A percentile compares a stretch with the other conserved stretches of the same genome.
Evolutionary conservation across 177 flowering plant species (phyloP).

Genomic region (Vitis hybrid): DNA sequence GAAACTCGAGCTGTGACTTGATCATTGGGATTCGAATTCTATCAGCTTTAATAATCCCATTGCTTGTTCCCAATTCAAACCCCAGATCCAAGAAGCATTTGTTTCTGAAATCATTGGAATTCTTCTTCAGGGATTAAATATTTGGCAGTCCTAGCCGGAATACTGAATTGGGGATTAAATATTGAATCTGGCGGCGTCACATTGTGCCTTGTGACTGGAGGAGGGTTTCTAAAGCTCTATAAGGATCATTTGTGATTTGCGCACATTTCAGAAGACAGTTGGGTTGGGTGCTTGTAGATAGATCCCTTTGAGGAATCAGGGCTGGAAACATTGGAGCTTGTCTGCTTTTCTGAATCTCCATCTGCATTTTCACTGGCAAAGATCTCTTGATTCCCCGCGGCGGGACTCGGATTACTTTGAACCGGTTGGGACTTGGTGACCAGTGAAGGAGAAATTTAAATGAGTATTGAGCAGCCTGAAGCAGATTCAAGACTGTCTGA

Average conservation of each 20-base stretch:
- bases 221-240: neutral
- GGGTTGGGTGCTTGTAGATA: neutral
- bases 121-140: neutral
- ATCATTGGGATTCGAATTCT: neutral
- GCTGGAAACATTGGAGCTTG: neutral
- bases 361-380: neutral
- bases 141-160: neutral
- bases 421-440: neutral
- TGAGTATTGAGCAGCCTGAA: slow-evolving; percentile 24
- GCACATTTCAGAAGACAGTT: too few relatives aligned
- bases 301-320: neutral
- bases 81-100: neutral
- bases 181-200: neutral
- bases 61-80: neutral
- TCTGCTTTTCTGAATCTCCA: neutral
- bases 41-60: neutral
- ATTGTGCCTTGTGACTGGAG: neutral
- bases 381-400: neutral
- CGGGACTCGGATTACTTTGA: neutral
- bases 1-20: neutral
- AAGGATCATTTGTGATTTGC: too few relatives aligned
- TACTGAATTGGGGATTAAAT: neutral
- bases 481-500: slow-evolving; percentile 14
- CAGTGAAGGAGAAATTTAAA: slow-evolving; percentile 13
- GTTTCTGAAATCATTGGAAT: neutral